Evolutionary conservation across 2,329 filamentous ascomycete species (phyloP), one percentile per base, ranked within the genome.

Genomic region (Penicillium sp.): DNA sequence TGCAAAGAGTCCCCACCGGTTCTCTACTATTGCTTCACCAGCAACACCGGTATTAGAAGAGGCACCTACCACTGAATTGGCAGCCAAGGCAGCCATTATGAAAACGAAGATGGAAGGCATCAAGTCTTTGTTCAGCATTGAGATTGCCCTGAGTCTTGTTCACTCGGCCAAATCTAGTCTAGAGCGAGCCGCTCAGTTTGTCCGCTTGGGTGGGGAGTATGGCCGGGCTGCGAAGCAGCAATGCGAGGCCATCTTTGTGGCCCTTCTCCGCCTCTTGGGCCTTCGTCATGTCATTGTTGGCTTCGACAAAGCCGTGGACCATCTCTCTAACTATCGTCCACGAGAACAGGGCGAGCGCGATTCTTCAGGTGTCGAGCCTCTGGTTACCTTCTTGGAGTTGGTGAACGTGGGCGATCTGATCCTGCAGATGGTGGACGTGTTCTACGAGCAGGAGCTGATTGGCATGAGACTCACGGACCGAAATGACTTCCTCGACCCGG

Each of bases 341-440:
- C 88, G 93, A 16, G 90, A 96, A 55, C 77, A 79, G 63, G 72
- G 71, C 0, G 91, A 90, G 81, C 70, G 87, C 66, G 86, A 86
- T 70, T 83, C 88, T 65, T 81, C 85, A 11, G 91, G 91, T 0
- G 93, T 97, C 7, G 92, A 93, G 57, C 95, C 95, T 1, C 84
- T 99, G 4, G 93, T 97, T 49, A 97, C 92, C 0, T 99, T 99
- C 71, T 87, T 99, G 63, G 95, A 99, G 78, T 85, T 99, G 30
- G 95, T 99, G 75, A 99, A 99, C 73, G 94, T 99, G 0, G 95
- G 95, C 60, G 95, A 99, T 75, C 83, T 99, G 60, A 99, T 99
- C 69, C 92, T 96, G 61, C 95, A 99, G 76, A 99, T 99, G 95
- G 87, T 99, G 60, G 95, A 99, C 74, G 93, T 99, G 37, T 99